phyloP scores from a whole-genome alignment of 257 asterid genomes.

The Rhazya stricta region DNA sequence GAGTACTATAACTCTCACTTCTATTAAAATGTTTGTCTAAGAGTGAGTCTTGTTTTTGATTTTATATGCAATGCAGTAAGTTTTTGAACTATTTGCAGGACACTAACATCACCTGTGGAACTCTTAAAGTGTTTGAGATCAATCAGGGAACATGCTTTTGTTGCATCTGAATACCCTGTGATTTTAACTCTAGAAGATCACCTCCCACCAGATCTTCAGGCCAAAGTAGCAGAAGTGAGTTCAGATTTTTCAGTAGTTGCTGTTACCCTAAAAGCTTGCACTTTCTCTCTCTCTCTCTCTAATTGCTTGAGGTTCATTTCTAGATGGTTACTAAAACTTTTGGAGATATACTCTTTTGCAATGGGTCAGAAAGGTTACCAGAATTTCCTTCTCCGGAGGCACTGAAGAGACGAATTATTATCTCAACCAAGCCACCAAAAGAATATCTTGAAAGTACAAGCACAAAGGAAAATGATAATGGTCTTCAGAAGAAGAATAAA shows the following conservation, averaged over 20 bases:
- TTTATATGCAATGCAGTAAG: neutral
- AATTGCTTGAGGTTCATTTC: constrained; percentile 2
- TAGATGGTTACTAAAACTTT: constrained; percentile 62
- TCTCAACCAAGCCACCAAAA: constrained; percentile 81
- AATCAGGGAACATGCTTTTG: constrained; percentile 59
- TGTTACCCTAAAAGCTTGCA: neutral
- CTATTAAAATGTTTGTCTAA: neutral
- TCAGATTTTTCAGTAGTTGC: neutral
- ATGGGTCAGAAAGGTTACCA: constrained; percentile 36
- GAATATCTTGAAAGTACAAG: constrained; percentile 47
- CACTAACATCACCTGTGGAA: constrained; percentile 63
- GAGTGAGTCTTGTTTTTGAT: neutral
- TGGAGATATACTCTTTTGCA: constrained; percentile 40
- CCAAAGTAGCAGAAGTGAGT: constrained; percentile 66
- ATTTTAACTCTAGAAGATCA: constrained; percentile 80
- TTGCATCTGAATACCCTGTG: constrained; percentile 68
- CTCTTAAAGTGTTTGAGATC: constrained; percentile 64
- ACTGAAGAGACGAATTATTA: constrained; percentile 42
- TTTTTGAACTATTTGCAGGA: constrained; percentile 35
- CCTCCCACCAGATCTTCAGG: constrained; percentile 66
- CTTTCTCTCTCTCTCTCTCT: neutral
- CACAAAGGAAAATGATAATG: constrained; percentile 25
- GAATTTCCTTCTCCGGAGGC: constrained; percentile 73
- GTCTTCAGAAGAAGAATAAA: constrained; percentile 21
- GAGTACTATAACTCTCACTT: neutral